These are phyloP conservation scores for Colletotrichum sp. DNA, from an alignment of 2,329 filamentous ascomycete species.

Conservation along the genomic window DNA sequence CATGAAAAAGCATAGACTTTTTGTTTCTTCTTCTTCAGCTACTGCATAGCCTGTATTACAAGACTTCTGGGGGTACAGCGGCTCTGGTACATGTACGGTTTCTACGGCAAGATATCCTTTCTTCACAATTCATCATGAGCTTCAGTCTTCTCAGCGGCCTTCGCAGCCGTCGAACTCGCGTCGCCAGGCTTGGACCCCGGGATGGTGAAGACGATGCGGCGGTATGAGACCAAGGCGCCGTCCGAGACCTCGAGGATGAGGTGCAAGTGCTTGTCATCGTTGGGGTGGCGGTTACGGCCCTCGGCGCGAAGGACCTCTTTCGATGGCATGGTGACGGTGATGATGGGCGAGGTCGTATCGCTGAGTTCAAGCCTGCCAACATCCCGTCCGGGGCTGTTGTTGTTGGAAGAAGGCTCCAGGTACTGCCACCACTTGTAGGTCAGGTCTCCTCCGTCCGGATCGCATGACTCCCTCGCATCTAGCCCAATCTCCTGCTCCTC, in stretches of 20 bases:
- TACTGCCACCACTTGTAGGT: conserved; percentile 24
- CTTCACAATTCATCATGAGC: neutral
- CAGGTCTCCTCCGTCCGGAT: conserved; percentile 21
- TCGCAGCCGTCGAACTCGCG: neutral
- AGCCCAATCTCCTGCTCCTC: conserved; percentile 17
- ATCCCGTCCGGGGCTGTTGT: neutral
- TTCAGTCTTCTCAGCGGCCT: neutral
- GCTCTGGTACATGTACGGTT: neutral
- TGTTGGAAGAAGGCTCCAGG: conserved; percentile 14
- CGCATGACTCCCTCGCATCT: conserved; percentile 19
- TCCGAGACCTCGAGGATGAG: conserved; percentile 9
- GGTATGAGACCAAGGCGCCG: neutral
- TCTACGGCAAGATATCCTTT: neutral
- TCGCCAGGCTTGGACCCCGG: neutral
- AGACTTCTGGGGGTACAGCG: neutral
- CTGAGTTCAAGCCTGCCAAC: neutral
- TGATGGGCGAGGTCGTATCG: neutral
- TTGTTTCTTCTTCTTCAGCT: neutral
- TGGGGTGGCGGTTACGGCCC: neutral
- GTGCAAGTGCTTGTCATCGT: conserved; percentile 6
- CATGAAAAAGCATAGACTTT: neutral
- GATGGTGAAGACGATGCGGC: conserved; percentile 1
- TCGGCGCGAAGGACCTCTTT: neutral
- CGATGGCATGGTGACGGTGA: conserved; percentile 3
- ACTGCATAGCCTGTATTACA: neutral